Base-by-base conservation (phyloP, 164 flowering plant genomes). In the Vitis cinerea region DNA sequence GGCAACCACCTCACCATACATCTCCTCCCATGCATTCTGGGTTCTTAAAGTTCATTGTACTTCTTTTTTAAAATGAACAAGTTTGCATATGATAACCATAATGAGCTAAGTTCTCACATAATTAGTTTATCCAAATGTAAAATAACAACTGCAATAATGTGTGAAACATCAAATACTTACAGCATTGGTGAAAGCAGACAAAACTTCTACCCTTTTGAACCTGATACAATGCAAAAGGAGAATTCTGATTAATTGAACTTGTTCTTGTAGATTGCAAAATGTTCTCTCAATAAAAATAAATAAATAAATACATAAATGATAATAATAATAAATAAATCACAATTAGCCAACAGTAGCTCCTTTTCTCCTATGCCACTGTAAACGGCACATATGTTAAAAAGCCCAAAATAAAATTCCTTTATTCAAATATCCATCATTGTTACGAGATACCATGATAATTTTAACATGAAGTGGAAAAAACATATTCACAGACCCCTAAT, bases 151-250 rank as follows among this genome's bases (percentile, higher is more conserved):
- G 48, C 67, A 71, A 29, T 1, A 61, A 68, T 49, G 10, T 16
- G 3, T 56, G 63, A 67, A 66, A 59, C 52, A 61, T 56, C 10
- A 61, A 62, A 67, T 69, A 90, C 97, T 87, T 87, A 95, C 99
- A 90, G 97, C 93, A 89, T 95, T 95, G 52, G 99, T 95, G 66
- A 95, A 95, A 62, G 98, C 99, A 74, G 99, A 73, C 72, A 95
- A 74, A 65, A 95, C 99, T 82, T 95, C 98, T 69, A 95, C 90
- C 82, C 99, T 87, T 67, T 88, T 89, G 82, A 91, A 93, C 89
- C 99, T 95, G 92, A 44, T 10, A 51, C 37, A 67, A 70, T 37
- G 73, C 14, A 31, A 74, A 57, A 65, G 16, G 62, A 73, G 17
- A 10, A 48, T 13, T 12, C 3, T 2, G 31, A 19, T 23, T 12